Conservation (phyloP, 176 grass and related monocot species). For the Phyllostachys edulis region DNA sequence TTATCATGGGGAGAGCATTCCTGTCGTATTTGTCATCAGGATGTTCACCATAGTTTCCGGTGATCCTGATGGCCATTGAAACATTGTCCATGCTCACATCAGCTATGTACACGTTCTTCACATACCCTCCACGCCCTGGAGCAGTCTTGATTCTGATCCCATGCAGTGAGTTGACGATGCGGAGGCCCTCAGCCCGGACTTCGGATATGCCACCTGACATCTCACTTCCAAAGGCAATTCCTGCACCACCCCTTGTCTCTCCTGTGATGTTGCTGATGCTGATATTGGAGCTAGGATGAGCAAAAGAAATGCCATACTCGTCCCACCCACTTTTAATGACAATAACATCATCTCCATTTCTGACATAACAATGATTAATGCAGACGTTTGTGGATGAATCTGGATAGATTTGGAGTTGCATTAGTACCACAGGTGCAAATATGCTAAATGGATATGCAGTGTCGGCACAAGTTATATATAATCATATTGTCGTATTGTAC, state of each 20-base stretch:
- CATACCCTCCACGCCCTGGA: slow-evolving; percentile 78
- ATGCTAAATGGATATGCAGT: neutral
- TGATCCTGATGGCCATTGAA: slow-evolving; percentile 81
- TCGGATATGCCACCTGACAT: slow-evolving; percentile 95
- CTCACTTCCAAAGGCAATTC: slow-evolving; percentile 91
- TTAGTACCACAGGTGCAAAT: slow-evolving; percentile 19
- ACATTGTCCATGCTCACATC: slow-evolving; percentile 76
- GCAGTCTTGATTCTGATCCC: slow-evolving; percentile 91
- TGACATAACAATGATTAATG: slow-evolving; percentile 88
- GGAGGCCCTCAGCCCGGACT: slow-evolving; percentile 56
- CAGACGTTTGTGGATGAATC: slow-evolving; percentile 86
- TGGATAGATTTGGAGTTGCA: neutral
- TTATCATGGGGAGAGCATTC: slow-evolving; percentile 71
- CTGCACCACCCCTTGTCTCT: slow-evolving; percentile 59
- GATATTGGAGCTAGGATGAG: slow-evolving; percentile 77
- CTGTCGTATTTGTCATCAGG: slow-evolving; percentile 74
- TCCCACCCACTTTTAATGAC: slow-evolving; percentile 97
- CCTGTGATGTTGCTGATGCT: slow-evolving; percentile 74
- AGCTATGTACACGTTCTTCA: slow-evolving; percentile 66
- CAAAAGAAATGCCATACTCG: slow-evolving; percentile 90
- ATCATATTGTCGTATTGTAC: neutral
- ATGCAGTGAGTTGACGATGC: slow-evolving; percentile 66
- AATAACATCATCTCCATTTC: slow-evolving; percentile 72
- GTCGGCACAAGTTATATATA: neutral
- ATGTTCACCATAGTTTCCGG: slow-evolving; percentile 70